Conservation (phyloP, 2,329 filamentous ascomycete genomes). For the Zelopaecilomyces penicillatus region DNA sequence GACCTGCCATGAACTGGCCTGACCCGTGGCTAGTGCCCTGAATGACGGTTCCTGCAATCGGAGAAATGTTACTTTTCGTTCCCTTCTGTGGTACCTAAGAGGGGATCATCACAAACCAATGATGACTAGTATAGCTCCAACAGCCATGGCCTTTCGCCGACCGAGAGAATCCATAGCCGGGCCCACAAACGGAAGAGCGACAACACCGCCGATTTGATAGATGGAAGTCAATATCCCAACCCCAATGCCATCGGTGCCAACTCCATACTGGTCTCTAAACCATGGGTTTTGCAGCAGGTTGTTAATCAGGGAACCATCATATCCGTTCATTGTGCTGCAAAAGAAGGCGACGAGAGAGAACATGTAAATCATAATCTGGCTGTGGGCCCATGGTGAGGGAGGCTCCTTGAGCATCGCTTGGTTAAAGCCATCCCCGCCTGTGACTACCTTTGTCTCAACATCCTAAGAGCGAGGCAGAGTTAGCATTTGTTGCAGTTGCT, state of each 20-base stretch:
- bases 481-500: too few species aligned
- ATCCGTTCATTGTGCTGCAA: constrained; percentile 42
- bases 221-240: constrained; percentile 43
- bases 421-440: constrained; percentile 27
- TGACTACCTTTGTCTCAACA: constrained; percentile 10
- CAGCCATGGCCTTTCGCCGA: constrained; percentile 37
- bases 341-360: constrained; percentile 40
- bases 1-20: constrained; percentile 44
- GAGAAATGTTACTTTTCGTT: background rate
- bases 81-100: constrained; percentile 10
- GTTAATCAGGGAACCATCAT: constrained; percentile 43
- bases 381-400: constrained; percentile 29
- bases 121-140: constrained; percentile 35
- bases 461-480: background rate
- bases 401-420: constrained; percentile 47
- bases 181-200: constrained; percentile 40
- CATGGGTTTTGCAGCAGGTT: constrained; percentile 34
- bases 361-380: constrained; percentile 32
- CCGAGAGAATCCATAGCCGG: constrained; percentile 40
- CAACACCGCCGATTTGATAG: constrained; percentile 42
- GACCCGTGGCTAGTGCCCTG: constrained; percentile 31
- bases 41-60: constrained; percentile 32
- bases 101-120: constrained; percentile 20
- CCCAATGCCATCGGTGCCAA: constrained; percentile 36
- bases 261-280: constrained; percentile 32